Percentiles rank a stretch among this genome's conserved stretches.
These are phyloP conservation scores for Puccinia triticina DNA, from an alignment of 1,284 basidiomycete species.

Conservation along the genomic window DNA sequence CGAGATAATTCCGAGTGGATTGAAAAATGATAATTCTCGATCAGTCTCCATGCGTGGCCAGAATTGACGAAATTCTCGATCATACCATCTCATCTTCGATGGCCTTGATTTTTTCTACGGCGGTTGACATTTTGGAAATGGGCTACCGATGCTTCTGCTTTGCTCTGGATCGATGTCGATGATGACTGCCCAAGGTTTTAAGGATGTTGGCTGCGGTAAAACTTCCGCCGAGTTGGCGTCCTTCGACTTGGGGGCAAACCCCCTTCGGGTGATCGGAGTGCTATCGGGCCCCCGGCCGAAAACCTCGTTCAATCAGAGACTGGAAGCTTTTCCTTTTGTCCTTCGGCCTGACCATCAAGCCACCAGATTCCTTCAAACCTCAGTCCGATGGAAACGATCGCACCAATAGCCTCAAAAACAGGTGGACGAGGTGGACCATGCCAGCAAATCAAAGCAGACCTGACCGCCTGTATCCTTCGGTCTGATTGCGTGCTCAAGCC, in stretches of 20 bases:
- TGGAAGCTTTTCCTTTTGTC: too few relatives aligned
- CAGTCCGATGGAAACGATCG: conserved; percentile 1
- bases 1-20: too few relatives aligned
- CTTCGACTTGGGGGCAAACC: too few relatives aligned
- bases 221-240: neutral
- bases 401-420: neutral
- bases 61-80: conserved; percentile 62
- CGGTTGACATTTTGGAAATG: conserved; percentile 64
- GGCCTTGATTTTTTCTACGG: conserved; percentile 90
- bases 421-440: conserved; percentile 63
- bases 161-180: conserved; percentile 12
- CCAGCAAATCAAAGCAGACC: conserved; percentile 70
- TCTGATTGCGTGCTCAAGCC: conserved; percentile 78
- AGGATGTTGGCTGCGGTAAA: neutral
- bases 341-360: neutral
- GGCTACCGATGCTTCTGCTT: neutral
- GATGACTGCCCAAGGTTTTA: neutral
- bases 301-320: too few relatives aligned
- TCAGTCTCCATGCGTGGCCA: neutral
- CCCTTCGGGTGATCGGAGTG: too few relatives aligned
- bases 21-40: neutral
- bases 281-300: too few relatives aligned
- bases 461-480: conserved; percentile 76
- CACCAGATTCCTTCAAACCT: neutral
- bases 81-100: conserved; percentile 92